Percentiles rank a stretch among this genome's conserved stretches.
Evolutionary conservation across 78 protist species (phyloP).

Genomic region (Pigoraptor vietnamica): DNA sequence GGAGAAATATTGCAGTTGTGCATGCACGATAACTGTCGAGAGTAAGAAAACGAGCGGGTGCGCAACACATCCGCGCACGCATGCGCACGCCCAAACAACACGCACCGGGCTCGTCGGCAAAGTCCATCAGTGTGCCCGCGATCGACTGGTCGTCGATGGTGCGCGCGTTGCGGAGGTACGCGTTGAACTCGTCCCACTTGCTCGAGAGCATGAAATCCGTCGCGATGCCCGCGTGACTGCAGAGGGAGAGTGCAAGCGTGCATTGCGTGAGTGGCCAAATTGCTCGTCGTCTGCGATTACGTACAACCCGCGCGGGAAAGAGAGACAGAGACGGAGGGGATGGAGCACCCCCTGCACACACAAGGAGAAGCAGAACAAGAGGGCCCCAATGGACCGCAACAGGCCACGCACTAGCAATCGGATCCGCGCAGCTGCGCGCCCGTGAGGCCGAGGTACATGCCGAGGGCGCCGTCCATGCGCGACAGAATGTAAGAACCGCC

Average conservation of each 20-base stretch:
- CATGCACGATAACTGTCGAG: too few species aligned
- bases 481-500: conserved; percentile 28
- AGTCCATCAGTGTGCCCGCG: background rate
- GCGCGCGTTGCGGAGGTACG: background rate
- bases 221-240: conserved; percentile 25
- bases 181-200: background rate
- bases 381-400: background rate
- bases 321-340: background rate
- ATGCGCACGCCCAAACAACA: background rate
- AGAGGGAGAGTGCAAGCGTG: background rate
- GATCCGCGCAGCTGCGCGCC: conserved; percentile 28
- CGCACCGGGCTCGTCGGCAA: background rate
- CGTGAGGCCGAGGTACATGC: conserved; percentile 61
- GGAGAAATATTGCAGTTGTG: too few species aligned
- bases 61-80: background rate
- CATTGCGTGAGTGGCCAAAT: background rate
- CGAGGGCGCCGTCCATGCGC: conserved; percentile 18
- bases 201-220: conserved; percentile 14
- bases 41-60: too few species aligned
- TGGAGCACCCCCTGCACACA: background rate
- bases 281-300: too few species aligned
- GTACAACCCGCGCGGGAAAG: background rate
- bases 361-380: background rate
- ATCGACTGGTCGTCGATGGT: background rate
- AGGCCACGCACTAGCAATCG: background rate